phyloP scores from a whole-genome alignment of 345 rosid genomes.

The Populus pruinosa region DNA sequence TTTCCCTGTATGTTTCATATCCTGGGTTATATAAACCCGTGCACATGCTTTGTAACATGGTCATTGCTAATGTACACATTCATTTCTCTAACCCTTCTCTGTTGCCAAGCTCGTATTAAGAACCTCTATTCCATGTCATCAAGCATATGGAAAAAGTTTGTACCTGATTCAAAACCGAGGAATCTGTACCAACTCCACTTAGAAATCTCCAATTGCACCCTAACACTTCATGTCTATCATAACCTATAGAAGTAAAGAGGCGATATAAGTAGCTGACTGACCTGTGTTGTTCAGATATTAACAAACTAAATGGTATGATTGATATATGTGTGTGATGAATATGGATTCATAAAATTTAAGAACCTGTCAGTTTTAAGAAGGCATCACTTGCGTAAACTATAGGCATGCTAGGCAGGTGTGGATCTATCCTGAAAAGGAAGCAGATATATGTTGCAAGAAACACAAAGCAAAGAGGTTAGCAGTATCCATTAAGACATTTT shows the following conservation, averaged over 20 bases:
- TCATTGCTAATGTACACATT: not conserved
- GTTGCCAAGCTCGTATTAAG: not conserved
- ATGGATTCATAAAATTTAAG: not conserved
- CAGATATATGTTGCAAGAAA: constrained; percentile 7
- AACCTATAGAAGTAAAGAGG: constrained; percentile 44
- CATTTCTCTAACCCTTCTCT: not conserved
- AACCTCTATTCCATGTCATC: not conserved
- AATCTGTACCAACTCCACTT: constrained; percentile 68
- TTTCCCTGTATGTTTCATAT: not conserved
- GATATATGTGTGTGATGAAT: not conserved
- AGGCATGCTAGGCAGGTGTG: constrained; percentile 70
- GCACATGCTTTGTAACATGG: not conserved
- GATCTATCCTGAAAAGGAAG: constrained; percentile 62
- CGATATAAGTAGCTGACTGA: constrained; percentile 9
- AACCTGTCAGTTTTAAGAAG: constrained; percentile 86
- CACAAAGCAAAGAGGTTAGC: constrained; percentile 22
- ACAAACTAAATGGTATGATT: not conserved
- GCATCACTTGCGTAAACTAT: constrained; percentile 89
- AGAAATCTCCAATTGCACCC: constrained; percentile 71
- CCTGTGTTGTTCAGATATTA: not conserved
- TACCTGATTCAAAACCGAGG: constrained; percentile 55
- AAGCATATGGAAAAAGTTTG: not conserved
- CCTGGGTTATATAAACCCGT: not conserved
- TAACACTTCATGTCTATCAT: constrained; percentile 77
- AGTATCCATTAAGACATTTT: constrained; percentile 13